Base-by-base conservation (phyloP, 106 monocot genomes). In the Apostasia ramifera region DNA sequence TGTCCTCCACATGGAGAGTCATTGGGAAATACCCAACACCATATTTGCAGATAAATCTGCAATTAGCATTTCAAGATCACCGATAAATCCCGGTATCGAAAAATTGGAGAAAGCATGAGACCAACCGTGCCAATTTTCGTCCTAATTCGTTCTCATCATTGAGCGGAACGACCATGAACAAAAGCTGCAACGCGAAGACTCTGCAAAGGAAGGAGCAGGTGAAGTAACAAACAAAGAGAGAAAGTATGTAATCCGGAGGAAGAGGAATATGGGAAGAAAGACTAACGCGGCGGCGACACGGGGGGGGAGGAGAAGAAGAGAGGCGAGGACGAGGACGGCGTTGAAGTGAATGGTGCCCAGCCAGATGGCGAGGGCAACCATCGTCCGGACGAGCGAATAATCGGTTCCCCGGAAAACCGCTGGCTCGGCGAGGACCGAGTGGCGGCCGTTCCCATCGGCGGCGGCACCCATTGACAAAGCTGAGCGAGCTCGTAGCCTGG, bases 1-100 rank as follows among this genome's bases (percentile, higher is more conserved):
- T 69, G 59, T 95, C 91, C 59, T 95, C 94, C 13, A 91, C 83
- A 76, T 88, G 88, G 51, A 95, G 81, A 4, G 85, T 91, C 49
- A 95, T 1, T 9, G 94, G 91, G 65, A 95, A 95, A 66, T 94
- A 94, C 2, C 85, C 94, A 70, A 45, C 40, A 1, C 77, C 94
- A 62, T 90, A 80, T 63, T 83, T 90, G 76, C 82, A 81, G 56
- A 94, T 85, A 57, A 64, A 94, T 75, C 94, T 94, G 61, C 4
- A 44, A 66, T 9, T 4, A 53, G 8, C 6, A 67, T 40, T 10
- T 2, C 13, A 62, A 12, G 63, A 39, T 9, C 5, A 43, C 1
- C 44, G 59, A 68, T 13, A 70, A 56, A 69, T 62, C 38, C 38
- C 60, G 10, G 26, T 6, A 70, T 45, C 8, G 6, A 52, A 26